Percentiles rank a stretch among this genome's conserved stretches.
These are phyloP conservation scores for Amauroascus verrucosus DNA, from an alignment of 2,329 filamentous ascomycete genomes.

Conservation along the genomic window DNA sequence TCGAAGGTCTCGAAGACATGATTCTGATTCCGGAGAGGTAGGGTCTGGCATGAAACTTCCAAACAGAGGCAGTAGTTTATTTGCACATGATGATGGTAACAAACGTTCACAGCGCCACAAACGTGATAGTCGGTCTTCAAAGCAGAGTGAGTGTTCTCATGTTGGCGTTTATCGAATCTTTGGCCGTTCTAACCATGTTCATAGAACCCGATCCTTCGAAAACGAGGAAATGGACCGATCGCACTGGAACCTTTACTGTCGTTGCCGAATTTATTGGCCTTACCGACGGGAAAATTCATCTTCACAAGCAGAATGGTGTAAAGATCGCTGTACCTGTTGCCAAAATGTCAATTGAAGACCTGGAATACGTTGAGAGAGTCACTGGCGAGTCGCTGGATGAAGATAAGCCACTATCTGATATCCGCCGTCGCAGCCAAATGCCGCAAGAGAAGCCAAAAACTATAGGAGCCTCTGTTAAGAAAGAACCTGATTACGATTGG, in stretches of 20 bases:
- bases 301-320: constrained; percentile 95
- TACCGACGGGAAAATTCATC: constrained; percentile 90
- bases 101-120: constrained; percentile 61
- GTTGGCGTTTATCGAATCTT: not conserved
- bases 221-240: constrained; percentile 87
- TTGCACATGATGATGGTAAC: constrained; percentile 56
- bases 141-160: constrained; percentile 55
- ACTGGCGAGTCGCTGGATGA: constrained; percentile 85
- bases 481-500: constrained; percentile 75
- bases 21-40: constrained; percentile 55
- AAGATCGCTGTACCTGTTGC: constrained; percentile 92
- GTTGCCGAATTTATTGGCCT: constrained; percentile 93
- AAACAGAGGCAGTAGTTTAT: constrained; percentile 68
- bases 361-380: constrained; percentile 83
- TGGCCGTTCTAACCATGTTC: constrained; percentile 4
- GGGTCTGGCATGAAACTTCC: constrained; percentile 66
- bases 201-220: constrained; percentile 72
- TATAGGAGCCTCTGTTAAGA: constrained; percentile 29
- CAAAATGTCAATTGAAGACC: constrained; percentile 92
- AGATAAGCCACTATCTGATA: constrained; percentile 82
- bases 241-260: constrained; percentile 91
- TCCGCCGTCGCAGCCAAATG: constrained; percentile 45
- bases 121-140: constrained; percentile 59
- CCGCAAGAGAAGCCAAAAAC: constrained; percentile 29
- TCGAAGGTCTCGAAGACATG: constrained; percentile 49